A percentile compares a stretch with the other conserved stretches of the same genome.
phyloP scores from a whole-genome alignment of 306 rosid species.

The Pachyrhizus erosus region DNA sequence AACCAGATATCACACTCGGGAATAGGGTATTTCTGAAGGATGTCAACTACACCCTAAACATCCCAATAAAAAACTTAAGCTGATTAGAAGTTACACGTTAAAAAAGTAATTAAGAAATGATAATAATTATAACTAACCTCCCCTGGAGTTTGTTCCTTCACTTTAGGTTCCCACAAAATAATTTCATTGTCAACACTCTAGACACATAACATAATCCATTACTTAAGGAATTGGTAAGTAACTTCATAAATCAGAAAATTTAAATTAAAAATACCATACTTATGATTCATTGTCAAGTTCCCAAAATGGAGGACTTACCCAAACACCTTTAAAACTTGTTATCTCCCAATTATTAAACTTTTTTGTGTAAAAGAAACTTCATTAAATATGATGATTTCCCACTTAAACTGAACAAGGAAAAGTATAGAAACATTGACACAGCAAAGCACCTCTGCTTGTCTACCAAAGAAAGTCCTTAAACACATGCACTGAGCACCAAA shows the following conservation, averaged over 20 bases:
- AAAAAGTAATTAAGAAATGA: constrained; percentile 20
- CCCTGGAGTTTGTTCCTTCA: constrained; percentile 96
- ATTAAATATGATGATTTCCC: neutral
- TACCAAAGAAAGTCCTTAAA: neutral
- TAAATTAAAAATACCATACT: constrained; percentile 2
- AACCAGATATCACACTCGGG: constrained; percentile 99
- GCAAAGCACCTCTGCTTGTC: neutral
- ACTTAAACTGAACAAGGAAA: neutral
- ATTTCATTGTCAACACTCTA: constrained; percentile 98
- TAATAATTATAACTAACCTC: constrained; percentile 73
- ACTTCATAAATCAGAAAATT: neutral
- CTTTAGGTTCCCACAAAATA: constrained; percentile 96
- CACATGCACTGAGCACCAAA: neutral
- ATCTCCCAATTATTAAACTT: constrained; percentile 4
- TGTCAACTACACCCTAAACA: constrained; percentile 80
- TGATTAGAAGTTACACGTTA: constrained; percentile 6
- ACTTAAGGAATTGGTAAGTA: constrained; percentile 24
- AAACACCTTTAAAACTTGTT: neutral
- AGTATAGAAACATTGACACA: neutral
- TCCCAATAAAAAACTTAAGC: neutral
- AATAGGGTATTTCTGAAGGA: constrained; percentile 96
- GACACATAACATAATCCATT: constrained; percentile 31
- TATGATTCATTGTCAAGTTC: constrained; percentile 16
- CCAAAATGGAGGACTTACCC: constrained; percentile 9
- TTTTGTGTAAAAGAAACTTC: neutral